A percentile compares a stretch with the other conserved stretches of the same genome.
Conservation (phyloP, 257 asterid species). For the Lithospermum erythrorhizon region DNA sequence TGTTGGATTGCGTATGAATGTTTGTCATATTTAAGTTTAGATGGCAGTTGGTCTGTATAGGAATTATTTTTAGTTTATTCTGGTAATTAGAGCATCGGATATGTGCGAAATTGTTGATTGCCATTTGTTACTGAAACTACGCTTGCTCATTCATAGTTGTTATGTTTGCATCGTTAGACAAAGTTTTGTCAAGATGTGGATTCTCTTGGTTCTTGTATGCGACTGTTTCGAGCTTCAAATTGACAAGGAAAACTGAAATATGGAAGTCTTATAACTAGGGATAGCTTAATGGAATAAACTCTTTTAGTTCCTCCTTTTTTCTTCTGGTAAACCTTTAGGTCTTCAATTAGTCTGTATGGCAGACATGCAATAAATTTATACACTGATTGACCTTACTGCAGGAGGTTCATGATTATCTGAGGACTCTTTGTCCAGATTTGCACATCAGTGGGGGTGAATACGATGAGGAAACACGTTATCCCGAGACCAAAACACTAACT, state of each 20-base stretch:
- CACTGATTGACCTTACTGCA: constrained; percentile 15
- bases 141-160: no score
- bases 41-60: neutral
- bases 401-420: constrained; percentile 95
- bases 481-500: constrained; percentile 78
- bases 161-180: neutral
- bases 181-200: neutral
- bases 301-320: no score
- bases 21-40: neutral
- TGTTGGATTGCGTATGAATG: neutral
- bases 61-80: neutral
- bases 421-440: constrained; percentile 75
- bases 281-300: no score
- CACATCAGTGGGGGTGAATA: constrained; percentile 90
- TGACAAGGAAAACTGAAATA: neutral
- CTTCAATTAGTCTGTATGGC: neutral
- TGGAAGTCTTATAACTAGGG: neutral
- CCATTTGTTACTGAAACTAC: no score
- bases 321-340: no score
- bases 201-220: neutral
- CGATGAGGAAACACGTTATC: constrained; percentile 84
- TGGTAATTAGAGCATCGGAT: neutral
- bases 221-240: no score
- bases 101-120: no score
- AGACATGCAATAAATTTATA: neutral